These are phyloP conservation scores for Thelephora terrestris DNA, from an alignment of 1,284 basidiomycete genomes.

Conservation along the genomic window DNA sequence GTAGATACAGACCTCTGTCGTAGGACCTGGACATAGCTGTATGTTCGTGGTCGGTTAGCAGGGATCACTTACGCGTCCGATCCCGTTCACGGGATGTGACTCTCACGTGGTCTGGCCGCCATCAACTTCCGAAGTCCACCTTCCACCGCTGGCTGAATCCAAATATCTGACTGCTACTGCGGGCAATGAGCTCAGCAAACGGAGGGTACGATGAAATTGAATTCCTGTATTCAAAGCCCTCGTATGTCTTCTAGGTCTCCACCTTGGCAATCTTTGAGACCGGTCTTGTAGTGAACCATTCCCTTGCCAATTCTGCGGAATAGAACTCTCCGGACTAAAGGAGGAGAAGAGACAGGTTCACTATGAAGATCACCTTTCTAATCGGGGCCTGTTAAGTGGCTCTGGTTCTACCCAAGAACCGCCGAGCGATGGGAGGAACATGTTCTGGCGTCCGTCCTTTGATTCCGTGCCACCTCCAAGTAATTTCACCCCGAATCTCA, in stretches of 20 bases:
- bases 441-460: slow-evolving; percentile 54
- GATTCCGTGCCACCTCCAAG: slow-evolving; percentile 37
- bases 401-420: background rate
- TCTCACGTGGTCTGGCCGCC: too few species aligned
- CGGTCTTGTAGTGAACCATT: slow-evolving; percentile 11
- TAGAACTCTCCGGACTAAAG: slow-evolving; percentile 28
- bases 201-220: slow-evolving; percentile 12
- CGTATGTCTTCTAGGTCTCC: slow-evolving; percentile 6
- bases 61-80: background rate
- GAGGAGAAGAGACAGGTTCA: slow-evolving; percentile 32
- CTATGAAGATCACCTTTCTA: slow-evolving; percentile 36
- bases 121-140: too few species aligned
- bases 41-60: slow-evolving; percentile 4
- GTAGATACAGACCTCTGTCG: slow-evolving; percentile 52
- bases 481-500: slow-evolving; percentile 67
- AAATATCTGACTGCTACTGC: background rate
- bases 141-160: background rate
- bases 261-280: background rate
- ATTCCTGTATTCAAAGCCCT: slow-evolving; percentile 11
- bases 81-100: too few species aligned
- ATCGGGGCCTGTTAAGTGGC: slow-evolving; percentile 6
- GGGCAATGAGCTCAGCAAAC: slow-evolving; percentile 1
- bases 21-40: slow-evolving; percentile 62
- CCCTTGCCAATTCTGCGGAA: slow-evolving; percentile 41
- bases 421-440: slow-evolving; percentile 26